These are phyloP conservation scores for Trifolium subterraneum DNA, from an alignment of 306 rosid species.

Conservation along the genomic window DNA sequence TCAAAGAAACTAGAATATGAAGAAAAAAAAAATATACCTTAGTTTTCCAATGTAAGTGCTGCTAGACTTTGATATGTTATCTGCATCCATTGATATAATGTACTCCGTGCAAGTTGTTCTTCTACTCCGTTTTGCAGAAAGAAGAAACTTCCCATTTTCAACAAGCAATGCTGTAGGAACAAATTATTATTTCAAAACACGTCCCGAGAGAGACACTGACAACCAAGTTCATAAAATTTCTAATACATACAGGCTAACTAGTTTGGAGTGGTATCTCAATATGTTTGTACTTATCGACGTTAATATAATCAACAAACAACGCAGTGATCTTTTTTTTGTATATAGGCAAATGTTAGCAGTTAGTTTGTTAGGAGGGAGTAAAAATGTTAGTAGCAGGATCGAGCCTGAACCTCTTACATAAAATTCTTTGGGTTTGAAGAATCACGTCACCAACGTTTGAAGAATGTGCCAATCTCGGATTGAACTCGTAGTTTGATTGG, in stretches of 20 bases:
- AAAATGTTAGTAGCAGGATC: too few species aligned
- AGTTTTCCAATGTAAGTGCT: conserved; percentile 85
- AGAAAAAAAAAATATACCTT: conserved; percentile 51
- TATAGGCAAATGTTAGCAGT: too few species aligned
- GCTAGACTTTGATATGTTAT: conserved; percentile 84
- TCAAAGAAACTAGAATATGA: too few species aligned
- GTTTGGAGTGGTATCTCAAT: too few species aligned
- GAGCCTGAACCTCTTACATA: too few species aligned
- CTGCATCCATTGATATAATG: conserved; percentile 81
- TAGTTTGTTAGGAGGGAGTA: too few species aligned
- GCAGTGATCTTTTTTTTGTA: too few species aligned
- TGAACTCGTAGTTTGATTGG: neutral
- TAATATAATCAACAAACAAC: too few species aligned
- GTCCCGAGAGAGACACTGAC: too few species aligned
- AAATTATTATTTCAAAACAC: neutral
- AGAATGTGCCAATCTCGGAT: neutral
- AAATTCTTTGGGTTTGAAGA: neutral
- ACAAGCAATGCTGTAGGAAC: conserved; percentile 67
- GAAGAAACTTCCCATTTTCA: conserved; percentile 94
- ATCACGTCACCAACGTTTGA: conserved; percentile 1
- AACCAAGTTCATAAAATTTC: too few species aligned
- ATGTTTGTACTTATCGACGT: too few species aligned
- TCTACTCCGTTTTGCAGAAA: conserved; percentile 84
- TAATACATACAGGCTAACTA: too few species aligned
- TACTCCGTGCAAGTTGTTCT: conserved; percentile 89